A percentile compares a stretch with the other conserved stretches of the same genome.
Evolutionary conservation across 1,284 basidiomycete genomes (phyloP).

Genomic region (Amylostereum areolatum): DNA sequence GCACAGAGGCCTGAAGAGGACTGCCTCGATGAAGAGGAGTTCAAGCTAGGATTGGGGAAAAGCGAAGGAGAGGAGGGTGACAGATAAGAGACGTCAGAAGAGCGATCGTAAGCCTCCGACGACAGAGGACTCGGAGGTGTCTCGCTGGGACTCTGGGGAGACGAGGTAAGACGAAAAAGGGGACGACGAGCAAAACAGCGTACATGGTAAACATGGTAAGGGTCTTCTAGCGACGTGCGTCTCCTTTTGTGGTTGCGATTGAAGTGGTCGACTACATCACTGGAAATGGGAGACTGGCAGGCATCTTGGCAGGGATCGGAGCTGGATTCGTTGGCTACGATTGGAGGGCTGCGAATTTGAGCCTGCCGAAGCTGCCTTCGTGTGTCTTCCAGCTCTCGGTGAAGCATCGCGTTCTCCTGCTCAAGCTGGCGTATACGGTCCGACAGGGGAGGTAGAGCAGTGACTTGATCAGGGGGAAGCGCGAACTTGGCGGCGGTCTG

Average conservation of each 20-base stretch:
- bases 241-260: constrained; percentile 64
- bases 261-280: constrained; percentile 17
- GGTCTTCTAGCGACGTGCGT: constrained; percentile 39
- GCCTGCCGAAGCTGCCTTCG: constrained; percentile 44
- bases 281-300: constrained; percentile 10
- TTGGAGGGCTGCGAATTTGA: constrained; percentile 10
- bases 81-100: constrained; percentile 3
- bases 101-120: constrained; percentile 11
- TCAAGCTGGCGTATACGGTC: constrained; percentile 70
- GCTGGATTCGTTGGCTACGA: constrained; percentile 11
- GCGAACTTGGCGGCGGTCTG: constrained; percentile 54
- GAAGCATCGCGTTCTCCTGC: constrained; percentile 62
- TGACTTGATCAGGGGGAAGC: constrained; percentile 62
- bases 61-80: constrained; percentile 8
- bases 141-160: constrained; percentile 26
- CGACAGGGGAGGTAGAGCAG: constrained; percentile 60
- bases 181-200: neutral
- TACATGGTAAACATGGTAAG: constrained; percentile 44
- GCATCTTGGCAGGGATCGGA: constrained; percentile 19
- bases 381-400: constrained; percentile 65
- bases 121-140: constrained; percentile 15
- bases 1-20: constrained; percentile 9
- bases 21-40: constrained; percentile 20
- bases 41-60: constrained; percentile 22
- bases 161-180: neutral